These are phyloP conservation scores for Corymbia calophylla DNA, from an alignment of 441 rosid species.

Conservation along the genomic window DNA sequence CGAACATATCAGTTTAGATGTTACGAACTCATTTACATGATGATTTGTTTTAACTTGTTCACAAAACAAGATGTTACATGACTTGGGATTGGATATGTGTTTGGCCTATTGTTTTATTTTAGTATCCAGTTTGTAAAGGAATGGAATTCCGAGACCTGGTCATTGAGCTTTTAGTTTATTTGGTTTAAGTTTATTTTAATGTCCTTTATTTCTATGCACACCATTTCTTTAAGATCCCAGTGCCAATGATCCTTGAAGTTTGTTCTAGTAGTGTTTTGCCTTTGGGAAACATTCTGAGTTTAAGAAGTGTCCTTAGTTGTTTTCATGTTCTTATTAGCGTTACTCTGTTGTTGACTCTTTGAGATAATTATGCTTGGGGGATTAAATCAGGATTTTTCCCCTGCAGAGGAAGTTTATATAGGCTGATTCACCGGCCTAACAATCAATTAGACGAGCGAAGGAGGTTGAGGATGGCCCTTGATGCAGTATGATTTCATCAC, in stretches of 20 bases:
- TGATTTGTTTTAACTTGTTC: not conserved
- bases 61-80: not conserved
- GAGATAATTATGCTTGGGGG: not conserved
- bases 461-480: conserved; percentile 94
- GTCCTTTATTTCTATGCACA: not conserved
- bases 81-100: not conserved
- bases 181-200: not conserved
- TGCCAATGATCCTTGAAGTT: not conserved
- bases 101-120: not conserved
- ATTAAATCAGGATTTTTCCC: conserved; percentile 11
- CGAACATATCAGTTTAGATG: not conserved
- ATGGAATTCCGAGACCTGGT: not conserved
- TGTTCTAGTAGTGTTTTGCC: not conserved
- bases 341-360: not conserved
- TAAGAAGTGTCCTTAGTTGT: not conserved
- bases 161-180: not conserved
- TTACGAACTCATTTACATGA: not conserved
- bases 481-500: conserved; percentile 53
- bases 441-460: conserved; percentile 89
- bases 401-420: conserved; percentile 97
- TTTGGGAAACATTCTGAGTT: not conserved
- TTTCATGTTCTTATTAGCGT: not conserved
- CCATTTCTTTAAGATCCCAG: not conserved
- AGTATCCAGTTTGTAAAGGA: not conserved
- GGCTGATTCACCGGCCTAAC: conserved; percentile 86